Evolutionary conservation across 2,329 filamentous ascomycete species (phyloP), one percentile per base, ranked within the genome.

Genomic region (Fusarium proliferatum): DNA sequence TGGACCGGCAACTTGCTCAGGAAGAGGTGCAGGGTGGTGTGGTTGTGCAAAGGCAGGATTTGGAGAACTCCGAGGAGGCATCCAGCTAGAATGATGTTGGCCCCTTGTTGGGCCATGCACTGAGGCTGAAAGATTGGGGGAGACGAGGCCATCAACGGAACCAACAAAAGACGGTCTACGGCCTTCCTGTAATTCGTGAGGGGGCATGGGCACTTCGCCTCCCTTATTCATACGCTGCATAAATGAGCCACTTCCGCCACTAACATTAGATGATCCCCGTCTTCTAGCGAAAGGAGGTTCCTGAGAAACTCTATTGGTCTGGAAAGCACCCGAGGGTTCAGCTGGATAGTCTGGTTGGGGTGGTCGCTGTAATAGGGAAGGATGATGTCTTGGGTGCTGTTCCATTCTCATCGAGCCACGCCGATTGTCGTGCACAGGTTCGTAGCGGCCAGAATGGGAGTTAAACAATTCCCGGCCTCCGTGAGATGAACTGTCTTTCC

Each of bases 391-490:
- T 64, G 89, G 87, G 69, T 89, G 87, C 61, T 86, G 83, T 60
- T 96, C 93, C 62, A 90, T 89, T 58, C 93, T 90, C 72, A 89
- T 85, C 36, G 92, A 90, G 23, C 89, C 90, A 73, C 94, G 90
- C 42, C 95, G 91, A 71, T 74, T 73, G 34, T 97, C 94, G 59
- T 89, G 86, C 7, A 95, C 96, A 21, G 95, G 95, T 80, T 98
- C 96, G 76, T 97, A 97, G 57, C 94, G 92, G 23, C 96, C 96
- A 61, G 94, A 97, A 62, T 97, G 93, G n/a, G 96, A 97, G 80
- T 98, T 98, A 84, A 91, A 98, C 0, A 98, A 86, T 81, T 98
- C 95, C 64, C 93, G 88, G 70, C 90, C 91, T 16, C 88, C 86
- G 63, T 88, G 86, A 2, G 85, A 80, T 41, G 87, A 86, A 9